phyloP scores from a whole-genome alignment of 139 green algal species.

The Closterium sp. region DNA sequence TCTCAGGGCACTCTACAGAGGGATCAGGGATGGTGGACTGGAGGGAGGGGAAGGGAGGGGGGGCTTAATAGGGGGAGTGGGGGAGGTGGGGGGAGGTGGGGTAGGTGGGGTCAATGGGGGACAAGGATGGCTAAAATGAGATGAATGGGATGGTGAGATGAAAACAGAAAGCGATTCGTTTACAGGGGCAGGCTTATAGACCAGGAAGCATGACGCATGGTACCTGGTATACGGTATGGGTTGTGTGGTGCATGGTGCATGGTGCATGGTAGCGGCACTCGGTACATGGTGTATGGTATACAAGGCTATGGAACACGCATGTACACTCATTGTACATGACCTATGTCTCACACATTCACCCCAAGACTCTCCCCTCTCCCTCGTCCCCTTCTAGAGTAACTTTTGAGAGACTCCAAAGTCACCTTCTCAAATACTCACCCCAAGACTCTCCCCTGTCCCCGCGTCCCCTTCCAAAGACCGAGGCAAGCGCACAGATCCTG shows the following conservation, averaged over 20 bases:
- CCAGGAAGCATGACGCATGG: not conserved
- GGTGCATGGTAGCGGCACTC: no score
- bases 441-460: not conserved
- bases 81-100: no score
- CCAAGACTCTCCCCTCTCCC: not conserved
- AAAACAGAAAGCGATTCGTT: no score
- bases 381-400: no score
- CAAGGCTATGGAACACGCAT: no score
- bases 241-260: not conserved
- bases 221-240: not conserved
- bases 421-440: not conserved
- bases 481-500: not conserved
- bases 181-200: no score
- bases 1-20: not conserved
- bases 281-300: not conserved
- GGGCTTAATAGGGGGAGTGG: no score
- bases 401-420: no score
- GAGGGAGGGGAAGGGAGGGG: not conserved
- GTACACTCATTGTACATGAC: not conserved
- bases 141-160: no score
- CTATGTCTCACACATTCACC: not conserved
- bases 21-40: not conserved
- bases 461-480: not conserved
- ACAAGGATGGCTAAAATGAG: no score
- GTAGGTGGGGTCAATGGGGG: no score